Conservation (phyloP, 2,329 filamentous ascomycete species). For the Fusarium anguioides region DNA sequence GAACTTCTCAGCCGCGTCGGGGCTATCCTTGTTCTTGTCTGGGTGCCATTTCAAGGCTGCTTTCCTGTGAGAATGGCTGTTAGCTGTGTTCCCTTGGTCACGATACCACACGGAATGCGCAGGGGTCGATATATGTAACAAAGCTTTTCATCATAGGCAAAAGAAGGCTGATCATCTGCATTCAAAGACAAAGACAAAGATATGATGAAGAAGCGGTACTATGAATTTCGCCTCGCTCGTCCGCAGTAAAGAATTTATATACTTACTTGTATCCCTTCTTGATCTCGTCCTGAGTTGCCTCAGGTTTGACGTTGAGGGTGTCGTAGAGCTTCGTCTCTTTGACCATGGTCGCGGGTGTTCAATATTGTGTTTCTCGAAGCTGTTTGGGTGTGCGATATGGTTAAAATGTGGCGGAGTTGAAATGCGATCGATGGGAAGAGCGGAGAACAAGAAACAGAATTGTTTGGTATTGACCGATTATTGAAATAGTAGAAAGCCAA, state of each 20-base stretch:
- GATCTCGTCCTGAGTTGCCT: constrained; percentile 90
- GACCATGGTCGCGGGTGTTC: constrained; percentile 73
- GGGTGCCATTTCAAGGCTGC: constrained; percentile 92
- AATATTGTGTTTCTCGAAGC: constrained; percentile 10
- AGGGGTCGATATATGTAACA: neutral
- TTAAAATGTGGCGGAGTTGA: constrained; percentile 3
- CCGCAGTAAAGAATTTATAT: constrained; percentile 3
- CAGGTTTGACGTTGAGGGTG: constrained; percentile 79
- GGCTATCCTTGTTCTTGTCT: constrained; percentile 97
- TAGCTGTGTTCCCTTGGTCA: constrained; percentile 44
- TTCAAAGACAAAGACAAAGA: neutral
- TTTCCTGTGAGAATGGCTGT: constrained; percentile 69
- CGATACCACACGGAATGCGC: neutral
- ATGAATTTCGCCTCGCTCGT: neutral
- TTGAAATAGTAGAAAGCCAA: constrained; percentile 12
- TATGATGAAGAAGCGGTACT: neutral
- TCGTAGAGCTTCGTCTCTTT: constrained; percentile 97
- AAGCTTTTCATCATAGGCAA: neutral
- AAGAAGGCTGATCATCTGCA: neutral
- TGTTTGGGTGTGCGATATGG: constrained; percentile 12
- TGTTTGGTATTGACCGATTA: constrained; percentile 19
- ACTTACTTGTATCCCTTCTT: constrained; percentile 93
- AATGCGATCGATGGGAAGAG: constrained; percentile 17
- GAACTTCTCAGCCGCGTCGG: constrained; percentile 89
- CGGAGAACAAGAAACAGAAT: constrained; percentile 18